These are phyloP conservation scores for Nicotiana tabacum DNA, from an alignment of 257 asterid species.

Conservation along the genomic window DNA sequence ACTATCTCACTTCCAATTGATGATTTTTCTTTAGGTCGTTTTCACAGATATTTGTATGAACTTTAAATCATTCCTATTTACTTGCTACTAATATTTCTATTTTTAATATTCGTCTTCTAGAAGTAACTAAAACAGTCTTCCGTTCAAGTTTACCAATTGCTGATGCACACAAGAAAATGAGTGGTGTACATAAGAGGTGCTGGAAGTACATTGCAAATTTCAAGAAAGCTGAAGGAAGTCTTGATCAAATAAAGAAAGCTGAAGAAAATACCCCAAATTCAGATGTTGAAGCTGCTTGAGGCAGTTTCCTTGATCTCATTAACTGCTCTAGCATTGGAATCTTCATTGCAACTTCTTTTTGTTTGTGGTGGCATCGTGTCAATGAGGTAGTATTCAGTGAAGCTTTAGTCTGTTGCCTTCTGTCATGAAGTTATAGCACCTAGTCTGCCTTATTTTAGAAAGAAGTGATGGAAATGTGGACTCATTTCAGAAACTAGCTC, in stretches of 20 bases:
- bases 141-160: slow-evolving; percentile 33
- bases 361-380: neutral
- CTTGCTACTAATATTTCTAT: neutral
- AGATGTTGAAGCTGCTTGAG: slow-evolving; percentile 44
- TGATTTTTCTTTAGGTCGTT: neutral
- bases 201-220: slow-evolving; percentile 67
- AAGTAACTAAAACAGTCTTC: slow-evolving; percentile 23
- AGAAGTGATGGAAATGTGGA: neutral
- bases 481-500: neutral
- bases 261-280: slow-evolving; percentile 33
- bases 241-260: slow-evolving; percentile 18
- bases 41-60: neutral
- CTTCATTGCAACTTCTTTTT: neutral
- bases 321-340: neutral
- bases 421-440: neutral
- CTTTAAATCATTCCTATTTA: neutral
- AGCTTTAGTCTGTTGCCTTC: neutral
- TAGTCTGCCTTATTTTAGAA: neutral
- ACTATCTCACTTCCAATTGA: neutral
- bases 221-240: slow-evolving; percentile 28
- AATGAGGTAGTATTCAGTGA: neutral
- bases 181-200: slow-evolving; percentile 95
- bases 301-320: slow-evolving; percentile 1
- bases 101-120: slow-evolving; percentile 13
- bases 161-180: slow-evolving; percentile 87